phyloP scores from a whole-genome alignment of 352 stramenopile species.

The Phytophthora sojae region DNA sequence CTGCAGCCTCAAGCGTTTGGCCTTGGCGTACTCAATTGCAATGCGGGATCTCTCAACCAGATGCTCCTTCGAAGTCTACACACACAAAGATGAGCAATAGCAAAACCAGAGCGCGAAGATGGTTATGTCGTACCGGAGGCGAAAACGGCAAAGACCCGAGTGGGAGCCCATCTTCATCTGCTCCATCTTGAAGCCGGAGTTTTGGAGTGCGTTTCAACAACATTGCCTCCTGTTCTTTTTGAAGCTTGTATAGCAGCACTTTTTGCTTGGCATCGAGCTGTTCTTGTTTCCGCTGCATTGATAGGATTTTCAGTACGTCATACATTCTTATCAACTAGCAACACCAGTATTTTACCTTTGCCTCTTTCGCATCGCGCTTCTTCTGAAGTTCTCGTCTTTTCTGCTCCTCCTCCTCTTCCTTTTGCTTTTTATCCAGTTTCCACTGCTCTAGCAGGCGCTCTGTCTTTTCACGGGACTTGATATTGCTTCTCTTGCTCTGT shows the following conservation, averaged over 20 bases:
- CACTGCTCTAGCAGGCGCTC: conserved; percentile 45
- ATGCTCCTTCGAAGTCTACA: conserved; percentile 53
- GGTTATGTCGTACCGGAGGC: conserved; percentile 38
- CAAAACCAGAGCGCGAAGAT: not conserved
- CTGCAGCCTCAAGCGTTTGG: conserved; percentile 56
- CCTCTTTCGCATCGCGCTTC: conserved; percentile 50
- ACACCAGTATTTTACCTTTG: conserved; percentile 46
- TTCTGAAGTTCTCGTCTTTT: conserved; percentile 38
- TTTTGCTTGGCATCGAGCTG: conserved; percentile 82
- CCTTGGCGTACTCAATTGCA: conserved; percentile 65
- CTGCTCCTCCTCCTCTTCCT: conserved; percentile 37
- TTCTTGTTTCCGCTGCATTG: conserved; percentile 55
- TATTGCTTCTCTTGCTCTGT: conserved; percentile 9
- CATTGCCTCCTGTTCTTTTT: conserved; percentile 76
- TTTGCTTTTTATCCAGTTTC: conserved; percentile 55
- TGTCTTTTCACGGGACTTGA: conserved; percentile 37
- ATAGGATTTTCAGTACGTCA: not conserved
- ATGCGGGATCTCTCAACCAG: conserved; percentile 58
- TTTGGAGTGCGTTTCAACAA: conserved; percentile 26
- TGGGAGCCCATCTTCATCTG: conserved; percentile 11
- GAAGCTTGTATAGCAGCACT: conserved; percentile 73
- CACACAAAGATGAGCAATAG: conserved; percentile 9
- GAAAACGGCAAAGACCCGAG: conserved; percentile 14
- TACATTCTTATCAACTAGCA: not conserved
- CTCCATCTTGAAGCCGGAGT: conserved; percentile 12